A percentile compares a stretch with the other conserved stretches of the same genome.
phyloP scores from a whole-genome alignment of 495 filamentous ascomycete species.

The Podospora anserina region DNA sequence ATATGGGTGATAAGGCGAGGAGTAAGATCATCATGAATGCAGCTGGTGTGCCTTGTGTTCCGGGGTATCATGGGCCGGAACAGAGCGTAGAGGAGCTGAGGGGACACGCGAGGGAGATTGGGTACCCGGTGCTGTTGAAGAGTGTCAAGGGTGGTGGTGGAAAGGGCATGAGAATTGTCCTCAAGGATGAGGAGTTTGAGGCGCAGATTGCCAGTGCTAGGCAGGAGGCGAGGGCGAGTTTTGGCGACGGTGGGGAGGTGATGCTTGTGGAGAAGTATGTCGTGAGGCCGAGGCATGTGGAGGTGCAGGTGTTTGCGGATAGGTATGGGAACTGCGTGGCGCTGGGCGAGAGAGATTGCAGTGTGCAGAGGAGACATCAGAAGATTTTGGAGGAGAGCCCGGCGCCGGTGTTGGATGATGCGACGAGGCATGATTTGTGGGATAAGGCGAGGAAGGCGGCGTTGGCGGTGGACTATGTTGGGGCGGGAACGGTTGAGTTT shows the following conservation, averaged over 20 bases:
- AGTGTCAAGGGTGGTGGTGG: constrained; percentile 95
- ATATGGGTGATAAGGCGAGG: constrained; percentile 95
- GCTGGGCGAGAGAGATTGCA: constrained; percentile 82
- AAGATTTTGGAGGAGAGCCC: constrained; percentile 98
- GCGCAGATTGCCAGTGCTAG: constrained; percentile 82
- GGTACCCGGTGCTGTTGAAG: constrained; percentile 92
- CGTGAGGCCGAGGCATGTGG: constrained; percentile 88
- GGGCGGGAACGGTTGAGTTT: constrained; percentile 96
- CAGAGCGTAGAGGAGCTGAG: constrained; percentile 72
- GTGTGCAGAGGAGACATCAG: constrained; percentile 84
- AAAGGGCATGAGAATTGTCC: constrained; percentile 98
- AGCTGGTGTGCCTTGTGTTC: constrained; percentile 92
- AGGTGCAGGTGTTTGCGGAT: constrained; percentile 97
- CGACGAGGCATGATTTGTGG: constrained; percentile 84
- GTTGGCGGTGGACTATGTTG: constrained; percentile 88
- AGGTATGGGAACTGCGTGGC: constrained; percentile 80
- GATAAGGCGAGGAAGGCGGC: constrained; percentile 87
- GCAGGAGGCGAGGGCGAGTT: constrained; percentile 84
- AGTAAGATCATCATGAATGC: constrained; percentile 91
- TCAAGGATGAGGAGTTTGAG: constrained; percentile 69
- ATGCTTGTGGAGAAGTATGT: constrained; percentile 98
- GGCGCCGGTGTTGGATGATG: constrained; percentile 77
- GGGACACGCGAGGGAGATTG: constrained; percentile 71
- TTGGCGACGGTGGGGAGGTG: constrained; percentile 81
- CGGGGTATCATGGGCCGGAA: constrained; percentile 87